Evolutionary conservation across 306 rosid genomes (phyloP).

Genomic region (Vicia sativa): DNA sequence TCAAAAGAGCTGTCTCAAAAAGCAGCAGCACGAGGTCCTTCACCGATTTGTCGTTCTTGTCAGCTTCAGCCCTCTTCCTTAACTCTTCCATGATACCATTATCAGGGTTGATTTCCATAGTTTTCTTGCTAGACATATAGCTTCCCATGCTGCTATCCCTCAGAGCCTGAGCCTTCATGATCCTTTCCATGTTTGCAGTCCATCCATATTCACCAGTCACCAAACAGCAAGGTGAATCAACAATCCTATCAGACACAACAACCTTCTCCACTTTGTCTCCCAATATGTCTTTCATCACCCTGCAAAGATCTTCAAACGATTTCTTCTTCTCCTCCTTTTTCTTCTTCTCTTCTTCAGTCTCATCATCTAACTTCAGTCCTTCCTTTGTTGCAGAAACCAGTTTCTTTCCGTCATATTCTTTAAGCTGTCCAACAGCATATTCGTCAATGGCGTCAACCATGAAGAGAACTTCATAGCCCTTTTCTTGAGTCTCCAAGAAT

Average conservation of each 20-base stretch:
- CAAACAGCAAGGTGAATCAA: slow-evolving; percentile 74
- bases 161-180: slow-evolving; percentile 78
- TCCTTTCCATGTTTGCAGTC: slow-evolving; percentile 79
- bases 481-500: slow-evolving; percentile 70
- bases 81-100: slow-evolving; percentile 75
- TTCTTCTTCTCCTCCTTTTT: slow-evolving; percentile 65
- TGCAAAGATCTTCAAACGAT: slow-evolving; percentile 69
- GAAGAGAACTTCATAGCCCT: slow-evolving; percentile 66
- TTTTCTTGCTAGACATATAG: slow-evolving; percentile 78
- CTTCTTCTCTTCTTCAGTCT: slow-evolving; percentile 64
- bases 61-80: slow-evolving; percentile 70
- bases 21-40: slow-evolving; percentile 70
- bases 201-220: slow-evolving; percentile 79
- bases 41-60: slow-evolving; percentile 64
- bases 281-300: slow-evolving; percentile 56
- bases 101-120: slow-evolving; percentile 78
- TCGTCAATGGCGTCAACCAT: slow-evolving; percentile 81
- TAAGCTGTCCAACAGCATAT: slow-evolving; percentile 66
- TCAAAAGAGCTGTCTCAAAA: slow-evolving; percentile 63
- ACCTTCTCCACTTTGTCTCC: slow-evolving; percentile 75
- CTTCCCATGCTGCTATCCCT: slow-evolving; percentile 68
- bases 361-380: slow-evolving; percentile 66
- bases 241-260: slow-evolving; percentile 67
- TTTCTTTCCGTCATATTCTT: slow-evolving; percentile 74
- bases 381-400: slow-evolving; percentile 73